Evolutionary conservation across 176 grass and related monocot genomes (phyloP).

Genomic region (Tillandsia leiboldiana): DNA sequence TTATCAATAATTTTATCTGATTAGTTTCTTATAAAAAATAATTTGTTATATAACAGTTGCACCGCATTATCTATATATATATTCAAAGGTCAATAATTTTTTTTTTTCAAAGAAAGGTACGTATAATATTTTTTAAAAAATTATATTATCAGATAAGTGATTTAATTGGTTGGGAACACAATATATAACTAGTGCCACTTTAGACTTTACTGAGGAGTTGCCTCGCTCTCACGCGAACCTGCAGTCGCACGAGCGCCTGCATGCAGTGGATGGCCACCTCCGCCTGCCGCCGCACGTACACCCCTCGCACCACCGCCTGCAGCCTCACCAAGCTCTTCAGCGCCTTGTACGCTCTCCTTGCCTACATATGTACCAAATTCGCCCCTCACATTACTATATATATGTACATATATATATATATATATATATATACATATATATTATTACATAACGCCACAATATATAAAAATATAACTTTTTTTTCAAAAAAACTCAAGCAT

Average conservation of each 20-base stretch:
- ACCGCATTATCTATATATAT: no score
- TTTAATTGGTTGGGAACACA: no score
- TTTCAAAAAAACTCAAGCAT: no score
- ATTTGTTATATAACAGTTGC: no score
- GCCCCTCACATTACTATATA: background rate
- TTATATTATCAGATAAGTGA: no score
- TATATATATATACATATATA: background rate
- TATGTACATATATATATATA: background rate
- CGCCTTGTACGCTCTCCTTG: constrained; percentile 71
- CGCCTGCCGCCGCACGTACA: constrained; percentile 73
- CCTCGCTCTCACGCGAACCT: constrained; percentile 58
- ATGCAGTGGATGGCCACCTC: constrained; percentile 76
- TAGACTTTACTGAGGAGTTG: constrained; percentile 35
- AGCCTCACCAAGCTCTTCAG: constrained; percentile 81
- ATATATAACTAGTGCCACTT: constrained; percentile 11
- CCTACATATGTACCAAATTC: constrained; percentile 24
- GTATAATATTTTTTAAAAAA: no score
- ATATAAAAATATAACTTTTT: no score
- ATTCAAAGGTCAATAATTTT: no score
- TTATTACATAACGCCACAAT: no score
- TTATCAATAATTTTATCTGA: no score
- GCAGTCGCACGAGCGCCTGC: constrained; percentile 77
- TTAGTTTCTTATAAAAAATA: no score
- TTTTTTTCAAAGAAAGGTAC: no score
- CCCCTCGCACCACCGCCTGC: constrained; percentile 82